These are phyloP conservation scores for Fusarium nodosum DNA, from an alignment of 2,329 filamentous ascomycete species.

Conservation along the genomic window DNA sequence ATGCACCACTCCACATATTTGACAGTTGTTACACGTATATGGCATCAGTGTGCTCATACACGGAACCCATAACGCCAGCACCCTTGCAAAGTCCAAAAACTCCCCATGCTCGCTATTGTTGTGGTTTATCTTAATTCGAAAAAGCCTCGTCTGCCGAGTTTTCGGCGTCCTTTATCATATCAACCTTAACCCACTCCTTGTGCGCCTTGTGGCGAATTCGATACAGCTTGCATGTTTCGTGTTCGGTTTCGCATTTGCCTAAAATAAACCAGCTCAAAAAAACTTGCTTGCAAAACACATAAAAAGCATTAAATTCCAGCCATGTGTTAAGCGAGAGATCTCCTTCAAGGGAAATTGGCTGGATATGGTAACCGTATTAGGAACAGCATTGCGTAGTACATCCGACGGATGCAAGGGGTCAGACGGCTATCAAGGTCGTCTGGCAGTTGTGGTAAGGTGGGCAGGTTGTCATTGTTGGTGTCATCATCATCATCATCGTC, in stretches of 20 bases:
- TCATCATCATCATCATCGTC: slow-evolving; percentile 45
- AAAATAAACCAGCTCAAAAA: slow-evolving; percentile 24
- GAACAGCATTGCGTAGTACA: slow-evolving; percentile 30
- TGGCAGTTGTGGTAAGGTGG: slow-evolving; percentile 26
- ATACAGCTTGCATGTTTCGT: slow-evolving; percentile 33
- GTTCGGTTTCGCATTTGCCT: slow-evolving; percentile 31
- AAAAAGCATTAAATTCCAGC: slow-evolving; percentile 33
- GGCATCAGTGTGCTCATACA: slow-evolving; percentile 37
- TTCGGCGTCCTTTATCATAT: slow-evolving; percentile 10
- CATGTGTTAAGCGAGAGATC: slow-evolving; percentile 38
- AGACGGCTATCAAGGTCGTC: slow-evolving; percentile 32
- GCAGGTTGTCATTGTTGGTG: slow-evolving; percentile 31
- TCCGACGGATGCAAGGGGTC: slow-evolving; percentile 15
- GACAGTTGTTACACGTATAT: slow-evolving; percentile 36
- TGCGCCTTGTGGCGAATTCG: slow-evolving; percentile 32
- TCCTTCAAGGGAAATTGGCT: slow-evolving; percentile 32
- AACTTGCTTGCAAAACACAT: slow-evolving; percentile 36
- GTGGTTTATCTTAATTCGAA: slow-evolving; percentile 36
- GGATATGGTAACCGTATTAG: slow-evolving; percentile 26
- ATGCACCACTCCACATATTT: slow-evolving; percentile 8
- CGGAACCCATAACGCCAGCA: slow-evolving; percentile 38
- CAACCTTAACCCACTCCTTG: slow-evolving; percentile 20
- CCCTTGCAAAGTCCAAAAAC: slow-evolving; percentile 30
- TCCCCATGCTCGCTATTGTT: slow-evolving; percentile 43
- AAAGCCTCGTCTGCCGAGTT: slow-evolving; percentile 11